A percentile compares a stretch with the other conserved stretches of the same genome.
Conservation (phyloP, 441 rosid genomes). For the Bruguiera hainesii region DNA sequence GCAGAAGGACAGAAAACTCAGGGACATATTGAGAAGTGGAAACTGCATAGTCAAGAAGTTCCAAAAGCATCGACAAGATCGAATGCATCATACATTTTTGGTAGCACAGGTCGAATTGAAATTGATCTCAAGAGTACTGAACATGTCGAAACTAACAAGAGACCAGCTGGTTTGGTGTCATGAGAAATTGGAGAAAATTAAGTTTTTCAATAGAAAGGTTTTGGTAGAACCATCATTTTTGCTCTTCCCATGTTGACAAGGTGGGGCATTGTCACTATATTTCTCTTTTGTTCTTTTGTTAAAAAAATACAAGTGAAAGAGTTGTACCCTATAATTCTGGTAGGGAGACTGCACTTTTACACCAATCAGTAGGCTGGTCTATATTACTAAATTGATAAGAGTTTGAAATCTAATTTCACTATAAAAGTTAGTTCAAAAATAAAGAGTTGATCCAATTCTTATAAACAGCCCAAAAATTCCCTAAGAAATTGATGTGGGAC, state of each 20-base stretch:
- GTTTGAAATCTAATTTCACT: no score
- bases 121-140: conserved; percentile 58
- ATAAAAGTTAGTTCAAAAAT: no score
- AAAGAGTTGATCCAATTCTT: no score
- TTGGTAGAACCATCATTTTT: conserved; percentile 54
- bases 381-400: no score
- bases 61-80: conserved; percentile 39
- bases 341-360: no score
- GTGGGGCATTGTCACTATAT: background rate
- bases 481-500: no score
- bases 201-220: conserved; percentile 44
- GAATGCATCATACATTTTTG: conserved; percentile 34
- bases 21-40: conserved; percentile 56
- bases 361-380: no score
- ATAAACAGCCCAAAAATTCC: no score
- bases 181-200: conserved; percentile 50
- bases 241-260: conserved; percentile 56
- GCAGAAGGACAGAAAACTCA: conserved; percentile 71
- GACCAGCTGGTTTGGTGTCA: conserved; percentile 67
- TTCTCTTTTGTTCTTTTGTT: no score
- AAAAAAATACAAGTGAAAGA: no score
- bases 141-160: conserved; percentile 45
- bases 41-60: conserved; percentile 66
- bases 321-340: no score
- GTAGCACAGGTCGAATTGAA: conserved; percentile 62